These are phyloP conservation scores for Haplographium delicatum DNA, from an alignment of 495 filamentous ascomycete species.

Conservation along the genomic window DNA sequence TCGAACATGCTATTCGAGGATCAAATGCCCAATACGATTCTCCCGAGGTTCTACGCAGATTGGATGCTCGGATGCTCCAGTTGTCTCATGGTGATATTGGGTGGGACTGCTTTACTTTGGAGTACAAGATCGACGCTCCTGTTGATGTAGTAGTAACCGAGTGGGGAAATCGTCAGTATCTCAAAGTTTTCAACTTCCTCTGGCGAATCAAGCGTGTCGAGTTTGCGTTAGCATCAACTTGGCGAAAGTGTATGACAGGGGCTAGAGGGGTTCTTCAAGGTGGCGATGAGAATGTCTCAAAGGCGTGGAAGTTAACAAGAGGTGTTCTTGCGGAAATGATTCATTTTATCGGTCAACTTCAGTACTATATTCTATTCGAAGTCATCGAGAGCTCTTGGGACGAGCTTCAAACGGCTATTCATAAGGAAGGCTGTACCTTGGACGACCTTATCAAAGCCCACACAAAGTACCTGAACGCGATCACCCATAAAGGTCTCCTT, in stretches of 20 bases:
- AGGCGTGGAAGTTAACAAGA: constrained; percentile 85
- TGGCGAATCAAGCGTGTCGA: constrained; percentile 98
- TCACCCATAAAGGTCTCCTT: constrained; percentile 94
- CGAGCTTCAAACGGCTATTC: constrained; percentile 72
- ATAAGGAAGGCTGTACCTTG: constrained; percentile 77
- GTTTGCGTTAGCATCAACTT: constrained; percentile 83
- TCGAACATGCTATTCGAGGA: constrained; percentile 94
- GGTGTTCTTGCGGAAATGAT: constrained; percentile 95
- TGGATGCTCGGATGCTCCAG: constrained; percentile 95
- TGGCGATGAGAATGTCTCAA: constrained; percentile 66
- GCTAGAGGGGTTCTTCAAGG: constrained; percentile 84
- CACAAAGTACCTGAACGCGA: constrained; percentile 80
- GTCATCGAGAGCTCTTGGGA: constrained; percentile 96
- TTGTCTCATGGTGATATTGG: constrained; percentile 94
- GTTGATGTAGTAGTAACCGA: constrained; percentile 97
- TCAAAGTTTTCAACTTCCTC: constrained; percentile 99
- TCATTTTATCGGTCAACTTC: constrained; percentile 93
- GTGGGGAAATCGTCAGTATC: constrained; percentile 90
- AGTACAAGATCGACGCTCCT: constrained; percentile 97
- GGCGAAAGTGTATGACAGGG: constrained; percentile 96
- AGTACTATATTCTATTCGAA: constrained; percentile 98
- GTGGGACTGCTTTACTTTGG: constrained; percentile 98
- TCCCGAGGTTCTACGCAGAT: constrained; percentile 82
- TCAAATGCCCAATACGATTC: constrained; percentile 96
- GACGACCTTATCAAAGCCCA: constrained; percentile 95